phyloP scores from a whole-genome alignment of 805 yeast genomes.

The Kockiozyma suomiensis region DNA sequence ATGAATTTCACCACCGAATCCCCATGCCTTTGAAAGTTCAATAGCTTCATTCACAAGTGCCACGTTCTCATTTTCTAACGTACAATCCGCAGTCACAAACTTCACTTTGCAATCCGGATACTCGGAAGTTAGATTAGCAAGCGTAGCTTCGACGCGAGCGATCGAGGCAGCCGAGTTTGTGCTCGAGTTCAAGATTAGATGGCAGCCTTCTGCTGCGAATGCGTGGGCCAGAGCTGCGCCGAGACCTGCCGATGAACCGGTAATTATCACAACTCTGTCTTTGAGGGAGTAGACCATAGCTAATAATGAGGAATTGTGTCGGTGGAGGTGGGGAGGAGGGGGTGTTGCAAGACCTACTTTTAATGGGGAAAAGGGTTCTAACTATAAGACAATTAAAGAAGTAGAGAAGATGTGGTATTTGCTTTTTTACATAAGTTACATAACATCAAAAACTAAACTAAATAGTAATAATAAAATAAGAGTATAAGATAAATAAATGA shows the following conservation, averaged over 20 bases:
- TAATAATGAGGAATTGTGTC: background rate
- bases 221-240: conserved; percentile 44
- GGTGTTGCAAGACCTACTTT: no score
- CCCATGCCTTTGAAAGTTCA: conserved; percentile 18
- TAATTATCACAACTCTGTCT: conserved; percentile 42
- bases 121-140: conserved; percentile 16
- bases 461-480: background rate
- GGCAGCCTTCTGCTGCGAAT: conserved; percentile 45
- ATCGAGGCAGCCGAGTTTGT: conserved; percentile 35
- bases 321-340: background rate
- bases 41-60: conserved; percentile 40
- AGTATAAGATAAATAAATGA: no score
- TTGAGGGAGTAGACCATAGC: conserved; percentile 33
- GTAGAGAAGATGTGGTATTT: background rate
- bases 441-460: background rate
- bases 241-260: conserved; percentile 44
- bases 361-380: background rate
- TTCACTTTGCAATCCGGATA: conserved; percentile 33
- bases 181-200: conserved; percentile 43
- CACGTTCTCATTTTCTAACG: conserved; percentile 35
- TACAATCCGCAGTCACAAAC: conserved; percentile 41
- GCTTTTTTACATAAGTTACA: background rate
- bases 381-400: background rate
- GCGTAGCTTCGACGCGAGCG: conserved; percentile 42
- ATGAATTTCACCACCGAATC: conserved; percentile 41